Base-by-base conservation (phyloP, 2,329 filamentous ascomycete species). In the Ophiostoma tasmaniense region DNA sequence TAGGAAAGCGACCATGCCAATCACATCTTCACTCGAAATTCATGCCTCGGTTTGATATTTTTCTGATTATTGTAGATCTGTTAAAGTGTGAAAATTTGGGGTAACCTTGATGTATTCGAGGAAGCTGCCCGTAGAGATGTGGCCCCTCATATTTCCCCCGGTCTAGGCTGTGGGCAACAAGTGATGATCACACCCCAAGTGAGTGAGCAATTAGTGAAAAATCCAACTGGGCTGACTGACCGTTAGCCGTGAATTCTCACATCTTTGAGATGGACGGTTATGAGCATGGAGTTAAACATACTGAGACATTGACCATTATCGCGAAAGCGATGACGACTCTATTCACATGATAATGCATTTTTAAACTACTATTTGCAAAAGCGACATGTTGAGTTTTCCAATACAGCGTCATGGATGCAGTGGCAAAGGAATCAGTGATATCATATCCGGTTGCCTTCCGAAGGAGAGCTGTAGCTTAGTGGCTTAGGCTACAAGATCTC, bases 1-100 rank as follows among this genome's bases (percentile, higher is more conserved):
- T 64, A 64, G 59, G 59, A 10, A 64, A 22, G 14, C 59, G 59
- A 11, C n/a, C 59, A 64, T 64, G 59, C 33, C 59, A 17, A 61
- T 61, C 55, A 30, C 25, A 30, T n/a, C 59, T 28, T 30, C 52
- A 55, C 22, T 3, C n/a, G 7, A 25, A 52, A 11, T 28, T 28
- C 10, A 39, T 3, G 7, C 52, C 22, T 45, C 25, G 55, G 55
- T 20, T 30, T 64, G 10, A 6, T 20, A 25, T 25, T 25, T 25
- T 55, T 8, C 25, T 55, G 50, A 55, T 55, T 55, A 25, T n/a
- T 59, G 50, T 3, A 55, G n/a, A 55, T 13, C 50, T 25, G 11
- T 8, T 10, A 55, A 55, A 25, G 10, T 3, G 22, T 55, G n/a
- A 11, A 25, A 25, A 28, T 55, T 55, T 25, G 50, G 50, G n/a